Evolutionary conservation across 1,284 basidiomycete species (phyloP).

Genomic region (Paramarasmius palmivorus): DNA sequence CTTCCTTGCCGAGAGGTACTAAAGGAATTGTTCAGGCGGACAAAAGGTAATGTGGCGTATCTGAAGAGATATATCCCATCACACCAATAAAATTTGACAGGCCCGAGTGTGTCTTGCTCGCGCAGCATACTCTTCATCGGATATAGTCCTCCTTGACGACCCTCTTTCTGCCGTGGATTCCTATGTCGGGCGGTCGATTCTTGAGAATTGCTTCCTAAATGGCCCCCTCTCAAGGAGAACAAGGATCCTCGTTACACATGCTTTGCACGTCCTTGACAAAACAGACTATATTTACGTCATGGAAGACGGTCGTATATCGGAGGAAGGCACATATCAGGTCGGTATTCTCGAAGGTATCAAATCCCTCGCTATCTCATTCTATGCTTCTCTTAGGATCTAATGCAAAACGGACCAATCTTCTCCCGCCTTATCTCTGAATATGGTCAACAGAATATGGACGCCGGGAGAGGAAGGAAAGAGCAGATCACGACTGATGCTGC

Average conservation of each 20-base stretch:
- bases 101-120: slow-evolving; percentile 68
- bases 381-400: slow-evolving; percentile 36
- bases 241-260: slow-evolving; percentile 60
- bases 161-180: slow-evolving; percentile 59
- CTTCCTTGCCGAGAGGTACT: background rate
- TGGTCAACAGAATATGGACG: slow-evolving; percentile 31
- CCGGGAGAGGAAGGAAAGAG: background rate
- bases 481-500: background rate
- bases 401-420: slow-evolving; percentile 42
- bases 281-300: slow-evolving; percentile 54
- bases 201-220: slow-evolving; percentile 46
- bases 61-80: slow-evolving; percentile 36
- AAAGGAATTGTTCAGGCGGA: slow-evolving; percentile 24
- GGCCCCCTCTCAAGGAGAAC: slow-evolving; percentile 49
- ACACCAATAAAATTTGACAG: slow-evolving; percentile 31
- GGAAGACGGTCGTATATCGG: slow-evolving; percentile 53
- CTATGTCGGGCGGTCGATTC: slow-evolving; percentile 42
- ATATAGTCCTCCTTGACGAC: slow-evolving; percentile 56
- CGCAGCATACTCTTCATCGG: slow-evolving; percentile 62
- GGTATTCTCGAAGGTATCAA: too few species aligned
- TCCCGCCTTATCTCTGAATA: slow-evolving; percentile 44
- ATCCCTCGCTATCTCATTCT: too few species aligned
- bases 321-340: slow-evolving; percentile 47
- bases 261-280: slow-evolving; percentile 51
- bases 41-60: slow-evolving; percentile 30